Percentiles rank a stretch among this genome's conserved stretches.
Conservation (phyloP, 768 basidiomycete species). For the Dentipellis fragilis region DNA sequence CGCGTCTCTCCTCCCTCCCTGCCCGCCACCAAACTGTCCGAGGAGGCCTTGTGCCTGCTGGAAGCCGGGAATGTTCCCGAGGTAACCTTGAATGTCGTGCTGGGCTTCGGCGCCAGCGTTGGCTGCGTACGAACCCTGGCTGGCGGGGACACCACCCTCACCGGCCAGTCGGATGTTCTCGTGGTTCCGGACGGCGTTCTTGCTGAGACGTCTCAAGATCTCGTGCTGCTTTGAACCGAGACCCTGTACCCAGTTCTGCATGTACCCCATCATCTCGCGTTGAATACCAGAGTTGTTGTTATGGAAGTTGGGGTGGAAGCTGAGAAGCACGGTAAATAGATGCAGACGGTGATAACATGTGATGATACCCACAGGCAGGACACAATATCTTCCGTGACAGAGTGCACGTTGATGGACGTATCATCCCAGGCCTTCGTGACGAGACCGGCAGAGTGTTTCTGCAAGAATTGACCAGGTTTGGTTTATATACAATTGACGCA, state of each 20-base stretch:
- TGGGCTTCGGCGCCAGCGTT: constrained; percentile 40
- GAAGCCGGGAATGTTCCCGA: constrained; percentile 36
- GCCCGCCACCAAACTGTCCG: constrained; percentile 23
- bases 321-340: constrained; percentile 16
- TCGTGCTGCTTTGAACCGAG: constrained; percentile 38
- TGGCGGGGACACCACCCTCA: constrained; percentile 36
- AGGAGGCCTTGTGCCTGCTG: constrained; percentile 27
- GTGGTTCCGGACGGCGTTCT: constrained; percentile 61
- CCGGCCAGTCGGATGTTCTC: constrained; percentile 54
- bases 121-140: constrained; percentile 39
- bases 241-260: constrained; percentile 50
- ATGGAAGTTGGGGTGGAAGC: constrained; percentile 83
- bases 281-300: constrained; percentile 54
- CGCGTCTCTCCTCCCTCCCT: constrained; percentile 8
- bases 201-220: constrained; percentile 47
- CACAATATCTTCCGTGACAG: constrained; percentile 51
- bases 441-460: constrained; percentile 57
- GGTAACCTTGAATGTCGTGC: constrained; percentile 35
- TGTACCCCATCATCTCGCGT: constrained; percentile 62
- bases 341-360: neutral
- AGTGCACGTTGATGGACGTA: constrained; percentile 42
- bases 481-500: neutral
- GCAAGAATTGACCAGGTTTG: neutral
- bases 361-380: constrained; percentile 46
- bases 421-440: constrained; percentile 82